Base-by-base conservation (phyloP, 2,329 filamentous ascomycete species). In the Penicillium sumatraense region DNA sequence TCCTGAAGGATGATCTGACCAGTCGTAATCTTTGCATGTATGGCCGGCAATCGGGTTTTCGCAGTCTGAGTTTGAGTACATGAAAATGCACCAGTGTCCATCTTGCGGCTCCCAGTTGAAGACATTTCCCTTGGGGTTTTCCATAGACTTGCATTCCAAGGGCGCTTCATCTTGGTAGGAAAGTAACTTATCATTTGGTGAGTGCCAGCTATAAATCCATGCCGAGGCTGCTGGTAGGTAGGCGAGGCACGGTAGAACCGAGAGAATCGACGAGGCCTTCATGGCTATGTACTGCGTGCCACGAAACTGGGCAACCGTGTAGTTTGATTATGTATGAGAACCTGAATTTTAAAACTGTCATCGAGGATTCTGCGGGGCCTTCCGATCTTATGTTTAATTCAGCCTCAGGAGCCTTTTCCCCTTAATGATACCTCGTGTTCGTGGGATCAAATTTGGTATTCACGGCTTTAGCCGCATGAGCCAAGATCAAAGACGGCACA, bases 51-150 rank as follows among this genome's bases (percentile, higher is more conserved):
- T 27, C 3, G 26, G 26, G 7, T 46, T 16, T 16, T 33, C 27
- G 27, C 42, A 46, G 13, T 46, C 11, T 16, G 42, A 46, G 31
- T 46, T 46, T 20, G 42, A 20, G 42, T 46, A 46, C 26, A 46
- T 18, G 26, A 31, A 46, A 29, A 46, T 46, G 14, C 42, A 46
- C 42, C 42, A 46, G 13, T 46, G 42, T 5, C 42, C 42, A 29
- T 46, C 42, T 31, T 46, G 42, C 5, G 42, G 42, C 16, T 46
- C 27, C 42, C 42, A 46, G 42, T 46, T 21, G 10, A 20, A 46
- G 8, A 46, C 27, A 6, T 31, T 46, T 7, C 26, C 42, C 10
- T 20, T 13, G 6, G 42, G 42, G 9, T 46, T 46, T 10, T 46
- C n/a, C 42, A 46, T 46, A 16, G 27, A 11, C 23, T 46, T 29